These are phyloP conservation scores for Veloboletus limbatus DNA, from an alignment of 1,284 basidiomycete genomes.

Conservation along the genomic window DNA sequence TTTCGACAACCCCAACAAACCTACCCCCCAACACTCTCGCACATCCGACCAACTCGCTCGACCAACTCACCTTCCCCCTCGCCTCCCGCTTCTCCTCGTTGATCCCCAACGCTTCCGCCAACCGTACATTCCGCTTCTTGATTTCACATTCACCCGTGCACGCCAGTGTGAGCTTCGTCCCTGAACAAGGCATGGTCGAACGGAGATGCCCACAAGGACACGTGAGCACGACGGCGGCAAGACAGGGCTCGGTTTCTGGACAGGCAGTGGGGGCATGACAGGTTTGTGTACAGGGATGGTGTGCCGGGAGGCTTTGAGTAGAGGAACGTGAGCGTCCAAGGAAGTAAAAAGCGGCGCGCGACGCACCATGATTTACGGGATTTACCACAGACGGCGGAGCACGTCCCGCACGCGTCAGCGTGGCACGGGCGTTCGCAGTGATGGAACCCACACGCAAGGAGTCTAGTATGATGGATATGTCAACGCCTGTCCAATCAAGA, in stretches of 20 bases:
- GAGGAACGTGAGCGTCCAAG: not conserved
- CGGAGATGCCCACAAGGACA: slow-evolving; percentile 83
- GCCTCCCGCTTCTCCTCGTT: slow-evolving; percentile 42
- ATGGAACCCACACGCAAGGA: slow-evolving; percentile 83
- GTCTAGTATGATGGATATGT: slow-evolving; percentile 34
- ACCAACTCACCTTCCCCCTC: slow-evolving; percentile 49
- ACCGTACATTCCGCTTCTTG: slow-evolving; percentile 78
- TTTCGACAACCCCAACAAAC: slow-evolving; percentile 75
- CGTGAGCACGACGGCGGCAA: slow-evolving; percentile 56
- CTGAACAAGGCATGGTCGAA: slow-evolving; percentile 68
- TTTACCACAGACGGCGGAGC: slow-evolving; percentile 78
- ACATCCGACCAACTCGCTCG: slow-evolving; percentile 59
- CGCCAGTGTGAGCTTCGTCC: slow-evolving; percentile 46
- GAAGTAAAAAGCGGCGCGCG: not conserved
- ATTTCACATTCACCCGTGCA: slow-evolving; percentile 80
- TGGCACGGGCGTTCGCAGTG: slow-evolving; percentile 81
- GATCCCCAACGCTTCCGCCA: slow-evolving; percentile 89
- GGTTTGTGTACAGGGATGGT: slow-evolving; percentile 68
- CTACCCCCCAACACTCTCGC: slow-evolving; percentile 45
- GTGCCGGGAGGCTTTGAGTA: slow-evolving; percentile 47
- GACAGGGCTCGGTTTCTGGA: slow-evolving; percentile 76
- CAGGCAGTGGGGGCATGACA: slow-evolving; percentile 89
- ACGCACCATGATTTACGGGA: slow-evolving; percentile 75
- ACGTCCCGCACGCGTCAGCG: slow-evolving; percentile 72
- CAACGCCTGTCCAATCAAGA: not conserved